Evolutionary conservation across 2,329 filamentous ascomycete species (phyloP), one percentile per base, ranked within the genome.

Genomic region (Clonostachys solani): DNA sequence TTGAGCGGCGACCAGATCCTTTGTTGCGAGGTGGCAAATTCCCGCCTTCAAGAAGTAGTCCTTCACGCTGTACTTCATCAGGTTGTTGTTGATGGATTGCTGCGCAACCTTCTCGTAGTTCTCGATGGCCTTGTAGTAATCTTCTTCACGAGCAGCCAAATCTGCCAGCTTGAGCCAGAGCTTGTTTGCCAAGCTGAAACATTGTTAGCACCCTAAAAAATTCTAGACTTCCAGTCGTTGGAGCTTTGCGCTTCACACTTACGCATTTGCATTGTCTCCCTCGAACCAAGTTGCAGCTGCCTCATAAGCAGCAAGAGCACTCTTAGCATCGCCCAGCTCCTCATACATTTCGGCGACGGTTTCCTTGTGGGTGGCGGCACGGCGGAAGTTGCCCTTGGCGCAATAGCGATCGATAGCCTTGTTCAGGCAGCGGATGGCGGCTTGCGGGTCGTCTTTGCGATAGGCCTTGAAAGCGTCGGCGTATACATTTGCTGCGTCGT

Each of bases 391-490:
- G 52, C 92, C 92, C 69, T 91, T 92, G 56, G 81, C 72, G 57
- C 89, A 92, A 69, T 95, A 97, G 65, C 94, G 88, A 49, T 83
- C 76, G 63, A 97, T 90, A 38, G 91, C 87, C 54, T 84, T 73
- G 54, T 90, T 82, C 47, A 96, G 74, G 60, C 89, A 91, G 51
- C 89, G 77, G 40, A 87, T 89, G 15, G 92, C 92, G 59, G 92
- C 86, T 62, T 89, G 78, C 17, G 91, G 91, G 59, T 89, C 84
- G 46, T 87, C 84, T 69, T 91, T 95, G 59, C 86, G 81, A 73
- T 96, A 97, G 50, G 90, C 87, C 75, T 97, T 96, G 80, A 92
- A 97, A 45, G 94, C 94, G 66, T 97, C 92, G 60, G 86, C 82
- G 51, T 91, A 74, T 43, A 87, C 86, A 69, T 95, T 95, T 53